Evolutionary conservation across 202 grass and related monocot species (phyloP), one percentile per base, ranked within the genome.

Genomic region (Eragrostis tef): DNA sequence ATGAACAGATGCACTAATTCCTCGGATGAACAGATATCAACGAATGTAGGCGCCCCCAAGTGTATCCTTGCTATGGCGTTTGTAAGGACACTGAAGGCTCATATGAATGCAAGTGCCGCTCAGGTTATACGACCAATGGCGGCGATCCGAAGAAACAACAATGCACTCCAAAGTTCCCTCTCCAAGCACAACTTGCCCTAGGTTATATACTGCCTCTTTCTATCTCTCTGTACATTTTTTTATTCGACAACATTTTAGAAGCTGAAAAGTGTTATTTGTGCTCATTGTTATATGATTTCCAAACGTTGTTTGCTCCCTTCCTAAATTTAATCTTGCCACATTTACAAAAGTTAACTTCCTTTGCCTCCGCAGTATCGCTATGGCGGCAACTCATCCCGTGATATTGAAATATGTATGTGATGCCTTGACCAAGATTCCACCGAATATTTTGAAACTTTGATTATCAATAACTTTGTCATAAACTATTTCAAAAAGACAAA

Each of bases 11-110:
- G 27, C 15, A 41, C 17, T 68, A 24, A 45, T 68, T 22, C n/a
- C 41, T 22, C 1, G 1, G 19, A 22, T 45, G 20, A 61, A 45
- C 78, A 89, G 87, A 89, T 66, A 86, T 89, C 6, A 48, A 89
- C 48, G 87, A 89, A 64, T 89, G 87, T 22, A 2, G 4, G 9
- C 15, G 26, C 19, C 50, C 31, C 10, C 6, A 49, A 5, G 19
- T 0, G 63, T 85, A 85, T 59, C 82, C 63, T 5, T 89, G 87
- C 70, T 41, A 77, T 19, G 87, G 82, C 3, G 4, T 19, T 29
- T 89, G 87, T 64, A 48, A 7, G 54, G 68, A 89, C 70, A 77
- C 20, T 4, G 36, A 54, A 63, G 81, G 76, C 12, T 76, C 77
- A 11, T 89, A 85, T 9, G 21, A 66, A 13, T 85, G 87, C 61